Base-by-base conservation (phyloP, 192 early-diverging fungal genomes). In the Powellomyces hirtus region DNA sequence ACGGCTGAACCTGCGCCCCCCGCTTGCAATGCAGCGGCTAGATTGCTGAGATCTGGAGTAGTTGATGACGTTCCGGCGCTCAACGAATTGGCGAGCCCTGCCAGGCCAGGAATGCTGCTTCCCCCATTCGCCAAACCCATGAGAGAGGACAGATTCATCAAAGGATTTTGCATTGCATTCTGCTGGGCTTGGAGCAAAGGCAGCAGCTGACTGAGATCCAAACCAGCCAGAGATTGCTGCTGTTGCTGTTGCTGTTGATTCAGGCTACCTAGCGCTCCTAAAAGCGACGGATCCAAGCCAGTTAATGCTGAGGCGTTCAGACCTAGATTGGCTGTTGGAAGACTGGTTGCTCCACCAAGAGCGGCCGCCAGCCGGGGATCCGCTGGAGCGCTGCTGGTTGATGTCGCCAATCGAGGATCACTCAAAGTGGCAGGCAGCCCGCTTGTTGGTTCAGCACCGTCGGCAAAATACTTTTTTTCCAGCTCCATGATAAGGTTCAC, bases 381-480 rank as follows among this genome's bases (percentile, higher is more conserved):
- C 5, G 59, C 38, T 10, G 42, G 27, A 2, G 46, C 6, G 22
- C 5, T 45, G 27, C 22, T 45, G 14, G 24, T 33, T 20, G 1
- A 14, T 4, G 40, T 50, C 49, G 52, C 33, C 10, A 66, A 24
- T 16, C 65, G 65, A 30, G 65, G 65, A 57, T 66, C 65, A 14
- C 14, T 18, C 22, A 50, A 3, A 18, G 38, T 4, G 13, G 14
- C 34, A 20, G 62, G 31, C 26, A 31, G 53, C 1, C 27, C 29
- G 18, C 29, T 29, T 30, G 53, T 3, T 30, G 53, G 7, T 24
- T 52, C 59, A 18, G 59, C 8, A 38, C 4, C 62, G 16, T 73
- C 75, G 4, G 71, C 44, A 16, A 79, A 75, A 61, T 81, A 79
- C 13, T 57, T 60, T 44, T 68, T 66, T 59, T 77, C 73, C 18